Base-by-base conservation (phyloP, 768 basidiomycete genomes). In the Xerocomellus intermedius region DNA sequence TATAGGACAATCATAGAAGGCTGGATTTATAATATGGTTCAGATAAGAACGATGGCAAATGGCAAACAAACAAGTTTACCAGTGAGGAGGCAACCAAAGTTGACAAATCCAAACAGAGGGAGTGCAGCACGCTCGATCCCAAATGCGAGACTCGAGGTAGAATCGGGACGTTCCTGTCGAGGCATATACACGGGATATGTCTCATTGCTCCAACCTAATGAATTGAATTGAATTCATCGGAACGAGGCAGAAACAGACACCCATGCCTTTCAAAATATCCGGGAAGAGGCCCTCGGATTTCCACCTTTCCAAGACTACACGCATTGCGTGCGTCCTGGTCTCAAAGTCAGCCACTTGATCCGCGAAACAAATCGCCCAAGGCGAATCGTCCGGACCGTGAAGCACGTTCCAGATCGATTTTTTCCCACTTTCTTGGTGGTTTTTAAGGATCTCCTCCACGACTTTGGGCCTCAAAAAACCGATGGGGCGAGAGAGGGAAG, bases 21-120 rank as follows among this genome's bases (percentile, higher is more conserved):
- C 76, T 75, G 41, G 1, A 5, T 35, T 26, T 13, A 13, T 22
- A 14, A 33, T 21, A 54, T 28, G 35, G 10, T 30, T 30, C 3
- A 10, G 30, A 44, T 14, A 8, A 43, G 24, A 26, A 9, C 14
- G 7, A 38, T 33, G 14, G 44, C 42, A 35, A 10, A 26, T 0
- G 6, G 22, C 16, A 17, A 16, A 45, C 12, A 33, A 45, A 38
- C 14, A 39, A 9, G 48, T 64, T 49, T 50, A 74, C 77, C 75
- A 16, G 66, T 78, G 14, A 78, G 71, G 16, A 79, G 63, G 35
- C 70, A 76, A 45, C 77, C 77, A 57, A 74, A 78, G 52, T 79
- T 77, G 16, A 71, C 65, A 26, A 78, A 73, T 8, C 75, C 74
- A 55, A 78, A 79, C n/a, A 79, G 54, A 41, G 77, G 77, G 17